Conservation (phyloP, 805 yeast species). For the Myxozyma neglecta region DNA sequence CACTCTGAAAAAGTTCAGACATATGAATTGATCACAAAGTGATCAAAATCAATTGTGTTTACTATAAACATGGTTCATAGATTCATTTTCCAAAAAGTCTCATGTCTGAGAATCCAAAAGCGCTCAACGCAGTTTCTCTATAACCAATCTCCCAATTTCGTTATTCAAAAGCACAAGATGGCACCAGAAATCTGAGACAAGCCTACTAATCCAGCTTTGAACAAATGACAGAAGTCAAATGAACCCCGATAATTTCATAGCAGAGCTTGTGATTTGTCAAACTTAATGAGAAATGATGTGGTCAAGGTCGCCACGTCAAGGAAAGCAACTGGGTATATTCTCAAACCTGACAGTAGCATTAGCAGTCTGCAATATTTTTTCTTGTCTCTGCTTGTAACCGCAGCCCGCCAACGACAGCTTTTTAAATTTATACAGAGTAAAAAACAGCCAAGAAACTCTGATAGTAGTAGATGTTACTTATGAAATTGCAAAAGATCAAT, state of each 20-base stretch:
- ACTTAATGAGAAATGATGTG: background rate
- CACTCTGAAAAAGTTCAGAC: background rate
- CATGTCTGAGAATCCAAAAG: background rate
- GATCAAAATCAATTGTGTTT: background rate
- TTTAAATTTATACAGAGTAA: constrained; percentile 2
- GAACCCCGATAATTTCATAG: background rate
- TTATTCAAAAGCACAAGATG: background rate
- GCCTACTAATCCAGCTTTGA: constrained; percentile 10
- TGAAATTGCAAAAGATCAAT: background rate
- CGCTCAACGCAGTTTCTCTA: background rate
- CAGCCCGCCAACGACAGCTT: constrained; percentile 13
- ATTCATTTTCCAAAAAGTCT: background rate
- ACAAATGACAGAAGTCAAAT: background rate
- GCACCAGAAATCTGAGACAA: constrained; percentile 6
- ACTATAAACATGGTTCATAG: constrained; percentile 11
- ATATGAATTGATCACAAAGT: no score
- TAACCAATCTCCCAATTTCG: background rate
- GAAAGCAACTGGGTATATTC: no score
- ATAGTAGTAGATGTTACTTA: background rate
- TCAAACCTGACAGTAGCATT: background rate
- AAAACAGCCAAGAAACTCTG: constrained; percentile 12
- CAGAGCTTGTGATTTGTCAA: background rate
- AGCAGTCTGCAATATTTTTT: background rate
- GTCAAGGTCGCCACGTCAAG: background rate
- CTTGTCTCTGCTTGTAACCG: constrained; percentile 4